Conservation (phyloP, 179 eudicot genomes). For the Beta corolliflora region DNA sequence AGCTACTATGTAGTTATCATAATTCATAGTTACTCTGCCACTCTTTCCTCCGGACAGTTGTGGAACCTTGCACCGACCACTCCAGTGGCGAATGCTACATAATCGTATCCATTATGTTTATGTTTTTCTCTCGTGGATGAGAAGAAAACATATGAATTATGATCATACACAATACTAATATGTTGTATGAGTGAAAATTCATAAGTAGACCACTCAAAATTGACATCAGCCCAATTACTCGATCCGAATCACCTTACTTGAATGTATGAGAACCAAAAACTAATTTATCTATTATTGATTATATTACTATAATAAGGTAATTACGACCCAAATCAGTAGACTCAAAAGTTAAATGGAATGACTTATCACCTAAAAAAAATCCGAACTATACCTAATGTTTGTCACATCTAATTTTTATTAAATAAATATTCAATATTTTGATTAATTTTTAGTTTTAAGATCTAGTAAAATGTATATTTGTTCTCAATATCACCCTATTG, state of each 20-base stretch:
- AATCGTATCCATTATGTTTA: background rate
- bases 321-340: too few relatives aligned
- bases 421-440: too few relatives aligned
- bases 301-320: too few relatives aligned
- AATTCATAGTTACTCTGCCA: background rate
- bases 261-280: background rate
- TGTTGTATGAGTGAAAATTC: background rate
- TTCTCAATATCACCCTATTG: too few relatives aligned
- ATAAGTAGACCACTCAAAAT: background rate
- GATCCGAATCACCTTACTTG: background rate
- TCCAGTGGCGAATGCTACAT: background rate
- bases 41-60: slow-evolving; percentile 6
- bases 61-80: background rate
- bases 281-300: too few relatives aligned
- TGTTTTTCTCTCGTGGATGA: background rate
- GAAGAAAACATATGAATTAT: background rate
- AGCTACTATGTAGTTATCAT: background rate
- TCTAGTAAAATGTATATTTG: too few relatives aligned
- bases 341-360: too few relatives aligned
- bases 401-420: too few relatives aligned
- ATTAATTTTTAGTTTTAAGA: too few relatives aligned
- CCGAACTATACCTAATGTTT: accelerated
- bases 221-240: background rate
- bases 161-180: too few relatives aligned
- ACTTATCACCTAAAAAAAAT: too few relatives aligned